Base-by-base conservation (phyloP, 2,329 filamentous ascomycete genomes). In the Scedosporium boydii region DNA sequence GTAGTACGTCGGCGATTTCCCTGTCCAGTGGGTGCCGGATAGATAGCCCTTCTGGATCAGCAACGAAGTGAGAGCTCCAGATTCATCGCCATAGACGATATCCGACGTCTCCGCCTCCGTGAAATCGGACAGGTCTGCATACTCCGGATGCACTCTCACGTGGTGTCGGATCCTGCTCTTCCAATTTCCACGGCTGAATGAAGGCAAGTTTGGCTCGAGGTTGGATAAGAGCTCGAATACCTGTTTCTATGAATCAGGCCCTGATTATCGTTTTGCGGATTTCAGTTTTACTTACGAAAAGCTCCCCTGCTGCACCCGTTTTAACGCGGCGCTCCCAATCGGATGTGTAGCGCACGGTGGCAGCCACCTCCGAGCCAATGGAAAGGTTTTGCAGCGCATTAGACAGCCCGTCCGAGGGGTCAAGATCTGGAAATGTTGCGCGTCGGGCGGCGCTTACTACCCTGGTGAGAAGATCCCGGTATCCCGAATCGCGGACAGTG, bases 111-210 rank as follows among this genome's bases (percentile, higher is more conserved):
- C 79, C 0, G 46, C 26, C 0, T 76, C 74, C 0, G 3, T 60
- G 78, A 78, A 82, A 4, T 70, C 61, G 0, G 53, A 16, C 67
- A 82, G 71, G 34, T 74, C 69, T 0, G 68, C 38, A 64, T 81
- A 82, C 1, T 74, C 69, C 1, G 72, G 69, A 63, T 81, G 77
- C 0, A 68, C 64, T 0, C 62, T 71, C 3, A 77, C 73, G 62
- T 75, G 72, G 23, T 70, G 69, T 9, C 80, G 71, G n/a, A 83
- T 79, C 0, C 67, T 79, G 64, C 79, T 82, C 62, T 72, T 69
- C 81, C 81, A 83, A 42, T 81, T 81, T 0, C 67, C 63, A 1
- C 65, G 61, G 1, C 62, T 65, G 57, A 82, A 82, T 0, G 63
- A 66, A 1, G 73, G 69, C 6, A 77, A 66, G 0, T 55, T 6